A percentile compares a stretch with the other conserved stretches of the same genome.
Conservation (phyloP, 495 filamentous ascomycete genomes). For the Neurospora discreta region DNA sequence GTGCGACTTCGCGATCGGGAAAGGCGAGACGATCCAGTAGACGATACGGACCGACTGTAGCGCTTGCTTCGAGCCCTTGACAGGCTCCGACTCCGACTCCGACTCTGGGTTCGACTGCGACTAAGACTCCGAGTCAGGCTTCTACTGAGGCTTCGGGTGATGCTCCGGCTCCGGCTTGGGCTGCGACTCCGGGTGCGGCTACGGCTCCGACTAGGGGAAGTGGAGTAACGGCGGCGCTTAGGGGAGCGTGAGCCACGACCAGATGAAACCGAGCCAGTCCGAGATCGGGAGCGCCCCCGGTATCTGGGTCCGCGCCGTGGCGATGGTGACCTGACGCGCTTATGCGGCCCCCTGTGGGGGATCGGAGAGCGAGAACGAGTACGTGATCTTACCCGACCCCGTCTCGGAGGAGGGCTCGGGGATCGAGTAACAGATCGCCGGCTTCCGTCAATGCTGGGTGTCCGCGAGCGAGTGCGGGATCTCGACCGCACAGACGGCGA, state of each 20-base stretch:
- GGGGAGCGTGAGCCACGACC: constrained; percentile 16
- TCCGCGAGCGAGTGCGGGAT: constrained; percentile 22
- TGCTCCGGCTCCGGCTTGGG: constrained; percentile 22
- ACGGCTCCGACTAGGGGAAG: constrained; percentile 30
- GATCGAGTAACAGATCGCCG: constrained; percentile 26
- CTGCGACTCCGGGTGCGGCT: constrained; percentile 23
- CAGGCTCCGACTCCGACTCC: constrained; percentile 6
- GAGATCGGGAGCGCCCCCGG: constrained; percentile 9
- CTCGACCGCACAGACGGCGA: constrained; percentile 17
- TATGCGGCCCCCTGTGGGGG: constrained; percentile 22
- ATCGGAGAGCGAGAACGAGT: constrained; percentile 34
- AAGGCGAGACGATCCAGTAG: constrained; percentile 19
- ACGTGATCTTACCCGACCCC: constrained; percentile 12
- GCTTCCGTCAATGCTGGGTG: constrained; percentile 16
- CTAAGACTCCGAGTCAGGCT: constrained; percentile 6
- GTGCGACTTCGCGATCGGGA: constrained; percentile 29
- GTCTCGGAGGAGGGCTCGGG: constrained; percentile 24
- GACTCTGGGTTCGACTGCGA: constrained; percentile 5
- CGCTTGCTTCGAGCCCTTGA: constrained; percentile 10
- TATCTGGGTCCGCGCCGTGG: constrained; percentile 12
- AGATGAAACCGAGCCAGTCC: constrained; percentile 19
- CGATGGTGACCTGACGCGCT: constrained; percentile 36
- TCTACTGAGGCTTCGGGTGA: constrained; percentile 7
- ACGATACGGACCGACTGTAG: constrained; percentile 36
- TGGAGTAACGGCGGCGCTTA: constrained; percentile 24